Evolutionary conservation across 306 rosid genomes (phyloP).

Genomic region (Glycyrrhiza uralensis): DNA sequence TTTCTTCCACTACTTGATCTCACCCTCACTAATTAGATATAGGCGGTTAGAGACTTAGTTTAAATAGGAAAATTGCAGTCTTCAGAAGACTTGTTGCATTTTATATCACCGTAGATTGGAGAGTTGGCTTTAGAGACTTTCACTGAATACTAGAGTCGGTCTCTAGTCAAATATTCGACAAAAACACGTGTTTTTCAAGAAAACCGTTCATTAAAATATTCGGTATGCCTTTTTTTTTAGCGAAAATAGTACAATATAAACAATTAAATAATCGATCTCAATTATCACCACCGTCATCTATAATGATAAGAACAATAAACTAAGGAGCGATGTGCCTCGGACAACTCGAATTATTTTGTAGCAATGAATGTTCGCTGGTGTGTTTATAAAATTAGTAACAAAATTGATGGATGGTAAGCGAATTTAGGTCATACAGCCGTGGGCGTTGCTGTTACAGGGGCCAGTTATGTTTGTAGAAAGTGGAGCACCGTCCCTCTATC

Average conservation of each 20-base stretch:
- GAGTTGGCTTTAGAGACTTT: too few species aligned
- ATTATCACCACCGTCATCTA: background rate
- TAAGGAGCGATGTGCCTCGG: background rate
- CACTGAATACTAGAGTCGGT: too few species aligned
- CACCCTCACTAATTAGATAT: too few species aligned
- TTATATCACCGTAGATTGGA: too few species aligned
- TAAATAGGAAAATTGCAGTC: too few species aligned
- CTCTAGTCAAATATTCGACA: too few species aligned
- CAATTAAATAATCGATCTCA: background rate
- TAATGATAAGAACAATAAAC: background rate
- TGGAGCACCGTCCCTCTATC: slow-evolving; percentile 16
- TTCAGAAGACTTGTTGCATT: too few species aligned
- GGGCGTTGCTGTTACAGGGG: background rate
- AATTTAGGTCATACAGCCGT: background rate
- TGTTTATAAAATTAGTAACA: background rate
- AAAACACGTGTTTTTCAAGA: too few species aligned
- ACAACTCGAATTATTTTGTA: background rate
- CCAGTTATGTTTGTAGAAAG: slow-evolving; percentile 13
- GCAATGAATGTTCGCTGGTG: background rate
- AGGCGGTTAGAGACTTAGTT: too few species aligned
- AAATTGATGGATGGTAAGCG: background rate
- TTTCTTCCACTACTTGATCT: too few species aligned
- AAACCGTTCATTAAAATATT: too few species aligned
- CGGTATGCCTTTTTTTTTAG: too few species aligned
- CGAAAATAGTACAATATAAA: background rate